A percentile compares a stretch with the other conserved stretches of the same genome.
These are phyloP conservation scores for Ophiorrhiza pumila DNA, from an alignment of 257 asterid species.

Conservation along the genomic window DNA sequence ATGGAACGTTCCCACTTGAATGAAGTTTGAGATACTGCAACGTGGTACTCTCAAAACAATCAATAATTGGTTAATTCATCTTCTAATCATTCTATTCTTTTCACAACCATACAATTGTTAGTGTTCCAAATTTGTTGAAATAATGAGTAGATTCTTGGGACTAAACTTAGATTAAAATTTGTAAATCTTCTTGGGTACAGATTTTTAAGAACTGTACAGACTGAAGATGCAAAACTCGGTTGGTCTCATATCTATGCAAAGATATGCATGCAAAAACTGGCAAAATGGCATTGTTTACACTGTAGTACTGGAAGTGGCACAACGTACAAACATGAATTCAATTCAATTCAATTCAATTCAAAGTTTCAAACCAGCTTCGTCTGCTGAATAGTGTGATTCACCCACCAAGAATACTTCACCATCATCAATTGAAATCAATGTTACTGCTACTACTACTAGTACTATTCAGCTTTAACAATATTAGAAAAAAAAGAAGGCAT, in stretches of 20 bases:
- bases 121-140: no score
- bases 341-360: conserved; percentile 6
- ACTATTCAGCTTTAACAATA: background rate
- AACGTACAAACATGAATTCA: background rate
- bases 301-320: no score
- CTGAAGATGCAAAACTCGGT: no score
- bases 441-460: no score
- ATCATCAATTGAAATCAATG: background rate
- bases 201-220: no score
- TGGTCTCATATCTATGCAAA: no score
- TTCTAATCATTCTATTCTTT: background rate
- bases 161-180: no score
- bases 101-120: no score
- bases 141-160: no score
- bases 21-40: background rate
- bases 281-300: background rate
- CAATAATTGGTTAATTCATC: background rate
- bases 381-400: background rate
- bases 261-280: background rate
- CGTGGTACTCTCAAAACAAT: background rate
- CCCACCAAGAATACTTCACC: background rate
- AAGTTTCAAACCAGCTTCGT: background rate
- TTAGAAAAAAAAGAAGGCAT: background rate
- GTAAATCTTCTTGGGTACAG: no score
- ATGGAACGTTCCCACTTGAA: background rate